Conservation (phyloP, 495 filamentous ascomycete species). For the Bombardia bombarda region DNA sequence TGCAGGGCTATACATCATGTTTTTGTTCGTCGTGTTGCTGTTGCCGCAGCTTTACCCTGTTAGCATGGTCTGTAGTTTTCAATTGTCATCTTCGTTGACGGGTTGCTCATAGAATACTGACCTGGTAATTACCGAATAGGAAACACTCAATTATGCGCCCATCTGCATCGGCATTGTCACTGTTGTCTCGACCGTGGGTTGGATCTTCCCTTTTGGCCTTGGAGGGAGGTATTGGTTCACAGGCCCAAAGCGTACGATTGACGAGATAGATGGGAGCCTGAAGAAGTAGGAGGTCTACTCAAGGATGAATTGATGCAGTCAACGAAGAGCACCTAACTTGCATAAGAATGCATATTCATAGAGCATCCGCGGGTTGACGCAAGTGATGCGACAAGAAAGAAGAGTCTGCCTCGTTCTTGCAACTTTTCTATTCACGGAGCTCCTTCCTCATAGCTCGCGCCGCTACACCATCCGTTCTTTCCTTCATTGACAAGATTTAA, state of each 20-base stretch:
- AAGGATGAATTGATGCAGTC: no score
- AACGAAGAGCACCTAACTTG: no score
- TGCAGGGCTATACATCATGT: conserved; percentile 19
- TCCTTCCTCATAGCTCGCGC: no score
- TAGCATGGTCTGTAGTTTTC: background rate
- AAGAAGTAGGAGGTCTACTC: no score
- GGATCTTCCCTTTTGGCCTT: conserved; percentile 13
- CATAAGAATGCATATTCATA: no score
- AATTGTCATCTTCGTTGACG: background rate
- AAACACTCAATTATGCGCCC: conserved; percentile 22
- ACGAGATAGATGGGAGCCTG: no score
- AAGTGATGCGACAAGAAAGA: no score
- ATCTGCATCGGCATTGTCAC: conserved; percentile 21
- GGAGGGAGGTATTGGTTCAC: conserved; percentile 19
- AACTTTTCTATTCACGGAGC: no score
- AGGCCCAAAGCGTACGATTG: conserved; percentile 20
- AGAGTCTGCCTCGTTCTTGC: no score
- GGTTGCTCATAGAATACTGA: background rate
- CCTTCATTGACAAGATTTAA: no score
- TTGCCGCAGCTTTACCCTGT: conserved; percentile 22
- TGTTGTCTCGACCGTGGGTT: conserved; percentile 14
- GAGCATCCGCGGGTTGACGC: no score
- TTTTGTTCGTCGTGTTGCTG: conserved; percentile 17
- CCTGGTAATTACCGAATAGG: background rate
- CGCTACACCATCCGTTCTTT: no score